phyloP scores from a whole-genome alignment of 805 yeast genomes.

The Sungouiella thailandica region DNA sequence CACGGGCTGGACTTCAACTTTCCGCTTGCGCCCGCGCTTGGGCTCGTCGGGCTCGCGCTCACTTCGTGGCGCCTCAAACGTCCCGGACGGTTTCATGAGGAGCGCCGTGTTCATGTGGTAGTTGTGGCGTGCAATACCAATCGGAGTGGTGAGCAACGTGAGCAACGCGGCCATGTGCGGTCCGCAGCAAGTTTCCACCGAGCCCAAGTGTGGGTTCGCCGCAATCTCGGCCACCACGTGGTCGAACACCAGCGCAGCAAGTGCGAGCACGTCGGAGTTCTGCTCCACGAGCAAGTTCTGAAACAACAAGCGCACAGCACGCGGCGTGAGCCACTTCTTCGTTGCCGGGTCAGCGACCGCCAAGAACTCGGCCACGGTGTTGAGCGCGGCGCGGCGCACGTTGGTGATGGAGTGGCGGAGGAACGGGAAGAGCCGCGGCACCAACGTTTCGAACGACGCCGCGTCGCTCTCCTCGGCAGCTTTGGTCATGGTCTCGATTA shows the following conservation, averaged over 20 bases:
- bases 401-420: conserved; percentile 89
- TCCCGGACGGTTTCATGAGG: conserved; percentile 77
- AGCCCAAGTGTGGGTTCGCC: conserved; percentile 16
- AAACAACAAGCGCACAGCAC: conserved; percentile 66
- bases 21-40: conserved; percentile 47
- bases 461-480: conserved; percentile 47
- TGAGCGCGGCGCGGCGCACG: conserved; percentile 83
- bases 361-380: conserved; percentile 74
- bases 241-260: conserved; percentile 60
- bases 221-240: conserved; percentile 46
- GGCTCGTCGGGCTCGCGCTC: conserved; percentile 6
- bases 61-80: conserved; percentile 14
- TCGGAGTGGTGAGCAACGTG: conserved; percentile 81
- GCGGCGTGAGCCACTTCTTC: conserved; percentile 74
- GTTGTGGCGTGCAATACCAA: conserved; percentile 86
- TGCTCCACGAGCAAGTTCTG: conserved; percentile 91
- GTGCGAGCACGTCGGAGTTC: conserved; percentile 61
- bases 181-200: conserved; percentile 49
- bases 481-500: conserved; percentile 63
- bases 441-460: conserved; percentile 65
- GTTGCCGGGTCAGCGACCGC: conserved; percentile 46
- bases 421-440: conserved; percentile 91
- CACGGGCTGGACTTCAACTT: conserved; percentile 19
- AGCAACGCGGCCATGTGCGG: conserved; percentile 57
- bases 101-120: conserved; percentile 76